Percentiles rank a stretch among this genome's conserved stretches.
These are phyloP conservation scores for Recurvomyces mirabilis DNA, from an alignment of 495 filamentous ascomycete genomes.

Conservation along the genomic window DNA sequence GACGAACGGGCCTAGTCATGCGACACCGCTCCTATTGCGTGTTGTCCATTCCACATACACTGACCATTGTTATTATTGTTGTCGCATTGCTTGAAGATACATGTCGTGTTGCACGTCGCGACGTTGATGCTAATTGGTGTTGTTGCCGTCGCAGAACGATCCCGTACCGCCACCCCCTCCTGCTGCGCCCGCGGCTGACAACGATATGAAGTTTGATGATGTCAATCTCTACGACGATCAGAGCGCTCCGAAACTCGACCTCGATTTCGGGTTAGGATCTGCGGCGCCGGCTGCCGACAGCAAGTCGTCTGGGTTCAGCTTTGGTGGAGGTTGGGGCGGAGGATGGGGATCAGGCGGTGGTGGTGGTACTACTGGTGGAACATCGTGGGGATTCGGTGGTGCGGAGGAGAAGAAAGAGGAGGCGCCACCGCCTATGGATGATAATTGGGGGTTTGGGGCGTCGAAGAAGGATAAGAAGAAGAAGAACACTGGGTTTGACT, in stretches of 20 bases:
- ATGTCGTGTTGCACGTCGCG: too few relatives aligned
- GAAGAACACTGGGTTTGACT: constrained; percentile 15
- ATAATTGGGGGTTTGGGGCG: constrained; percentile 15
- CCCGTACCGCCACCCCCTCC: constrained; percentile 17
- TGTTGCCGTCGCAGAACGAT: too few relatives aligned
- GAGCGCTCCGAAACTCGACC: constrained; percentile 20
- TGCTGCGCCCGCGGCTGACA: constrained; percentile 8
- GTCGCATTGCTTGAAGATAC: constrained; percentile 9
- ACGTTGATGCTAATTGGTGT: too few relatives aligned
- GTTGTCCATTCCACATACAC: background rate
- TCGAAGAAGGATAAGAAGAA: constrained; percentile 32
- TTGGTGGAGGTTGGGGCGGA: constrained; percentile 22
- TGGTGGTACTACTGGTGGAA: background rate
- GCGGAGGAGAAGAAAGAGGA: constrained; percentile 18
- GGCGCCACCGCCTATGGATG: constrained; percentile 5
- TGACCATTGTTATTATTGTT: background rate
- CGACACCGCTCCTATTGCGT: constrained; percentile 7
- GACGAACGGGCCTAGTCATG: background rate
- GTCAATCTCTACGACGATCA: constrained; percentile 22
- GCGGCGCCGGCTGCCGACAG: constrained; percentile 5
- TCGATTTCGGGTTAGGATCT: constrained; percentile 16
- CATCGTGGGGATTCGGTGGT: constrained; percentile 17
- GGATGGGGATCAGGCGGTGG: constrained; percentile 18
- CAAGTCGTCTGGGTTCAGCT: constrained; percentile 23
- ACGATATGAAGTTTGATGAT: constrained; percentile 24